A percentile compares a stretch with the other conserved stretches of the same genome.
These are phyloP conservation scores for Chalciporus pseudorubinellus DNA, from an alignment of 768 basidiomycete genomes.

Conservation along the genomic window DNA sequence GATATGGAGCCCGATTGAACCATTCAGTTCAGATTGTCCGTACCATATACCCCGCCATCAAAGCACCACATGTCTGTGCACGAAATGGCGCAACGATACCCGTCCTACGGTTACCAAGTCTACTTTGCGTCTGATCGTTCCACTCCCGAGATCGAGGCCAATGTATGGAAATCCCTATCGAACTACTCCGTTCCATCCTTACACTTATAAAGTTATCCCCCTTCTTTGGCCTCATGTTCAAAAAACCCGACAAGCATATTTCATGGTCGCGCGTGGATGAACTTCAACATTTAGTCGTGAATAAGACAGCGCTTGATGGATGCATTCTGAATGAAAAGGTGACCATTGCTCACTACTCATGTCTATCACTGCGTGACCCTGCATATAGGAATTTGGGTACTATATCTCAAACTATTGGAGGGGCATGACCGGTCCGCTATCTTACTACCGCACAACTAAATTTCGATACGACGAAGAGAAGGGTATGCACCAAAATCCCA, in stretches of 20 bases:
- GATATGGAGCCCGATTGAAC: not conserved
- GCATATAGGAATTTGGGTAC: conserved; percentile 53
- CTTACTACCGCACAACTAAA: conserved; percentile 68
- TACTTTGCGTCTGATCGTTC: conserved; percentile 58
- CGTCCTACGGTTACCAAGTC: conserved; percentile 65
- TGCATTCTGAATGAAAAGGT: conserved; percentile 24
- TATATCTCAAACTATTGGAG: conserved; percentile 47
- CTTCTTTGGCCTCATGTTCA: conserved; percentile 19
- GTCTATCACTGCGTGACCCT: conserved; percentile 2
- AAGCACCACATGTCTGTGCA: conserved; percentile 47
- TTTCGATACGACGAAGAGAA: conserved; percentile 66
- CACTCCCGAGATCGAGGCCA: conserved; percentile 52
- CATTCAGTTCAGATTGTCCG: conserved; percentile 48
- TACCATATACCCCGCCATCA: conserved; percentile 64
- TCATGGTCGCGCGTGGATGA: not conserved
- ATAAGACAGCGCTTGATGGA: conserved; percentile 1
- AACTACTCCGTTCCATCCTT: not conserved
- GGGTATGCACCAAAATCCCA: conserved; percentile 20
- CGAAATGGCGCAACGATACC: conserved; percentile 48
- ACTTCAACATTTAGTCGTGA: conserved; percentile 9
- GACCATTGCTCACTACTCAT: not conserved
- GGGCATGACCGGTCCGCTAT: conserved; percentile 67
- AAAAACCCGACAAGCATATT: not conserved
- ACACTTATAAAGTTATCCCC: conserved; percentile 25
- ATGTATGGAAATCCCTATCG: conserved; percentile 38